A percentile compares a stretch with the other conserved stretches of the same genome.
phyloP scores from a whole-genome alignment of 2,329 filamentous ascomycete genomes.

The Aureobasidium sp. region DNA sequence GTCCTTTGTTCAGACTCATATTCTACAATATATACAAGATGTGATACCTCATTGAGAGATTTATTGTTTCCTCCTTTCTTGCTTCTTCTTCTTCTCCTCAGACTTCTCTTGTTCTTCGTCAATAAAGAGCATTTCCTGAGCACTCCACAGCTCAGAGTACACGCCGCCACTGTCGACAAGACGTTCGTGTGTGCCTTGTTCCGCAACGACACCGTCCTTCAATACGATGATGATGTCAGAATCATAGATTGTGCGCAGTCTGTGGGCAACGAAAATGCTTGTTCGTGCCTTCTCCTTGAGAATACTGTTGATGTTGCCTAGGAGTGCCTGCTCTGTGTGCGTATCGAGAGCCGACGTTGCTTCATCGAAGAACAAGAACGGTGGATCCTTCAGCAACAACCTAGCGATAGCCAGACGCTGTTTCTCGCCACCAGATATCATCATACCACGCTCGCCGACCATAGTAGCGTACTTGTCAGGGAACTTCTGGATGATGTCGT shows the following conservation, averaged over 20 bases:
- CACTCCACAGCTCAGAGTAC: conserved; percentile 86
- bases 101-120: conserved; percentile 25
- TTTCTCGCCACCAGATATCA: conserved; percentile 93
- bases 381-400: conserved; percentile 80
- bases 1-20: not conserved
- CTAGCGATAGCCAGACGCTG: conserved; percentile 80
- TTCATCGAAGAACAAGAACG: conserved; percentile 89
- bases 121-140: conserved; percentile 34
- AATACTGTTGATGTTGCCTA: conserved; percentile 89
- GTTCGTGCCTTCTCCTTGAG: conserved; percentile 81
- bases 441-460: conserved; percentile 89
- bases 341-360: conserved; percentile 89
- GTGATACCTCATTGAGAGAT: not conserved
- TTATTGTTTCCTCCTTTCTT: not conserved
- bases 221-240: conserved; percentile 87
- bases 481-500: conserved; percentile 72
- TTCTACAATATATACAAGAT: conserved; percentile 12
- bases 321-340: conserved; percentile 82
- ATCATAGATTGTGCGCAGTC: conserved; percentile 87
- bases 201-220: conserved; percentile 74
- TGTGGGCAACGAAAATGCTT: conserved; percentile 90
- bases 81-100: conserved; percentile 19
- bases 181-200: conserved; percentile 80
- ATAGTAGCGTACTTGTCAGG: conserved; percentile 85
- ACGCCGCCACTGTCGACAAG: conserved; percentile 71